These are phyloP conservation scores for Blepharisma undulans DNA, from an alignment of 169 alveolate genomes.

Conservation along the genomic window DNA sequence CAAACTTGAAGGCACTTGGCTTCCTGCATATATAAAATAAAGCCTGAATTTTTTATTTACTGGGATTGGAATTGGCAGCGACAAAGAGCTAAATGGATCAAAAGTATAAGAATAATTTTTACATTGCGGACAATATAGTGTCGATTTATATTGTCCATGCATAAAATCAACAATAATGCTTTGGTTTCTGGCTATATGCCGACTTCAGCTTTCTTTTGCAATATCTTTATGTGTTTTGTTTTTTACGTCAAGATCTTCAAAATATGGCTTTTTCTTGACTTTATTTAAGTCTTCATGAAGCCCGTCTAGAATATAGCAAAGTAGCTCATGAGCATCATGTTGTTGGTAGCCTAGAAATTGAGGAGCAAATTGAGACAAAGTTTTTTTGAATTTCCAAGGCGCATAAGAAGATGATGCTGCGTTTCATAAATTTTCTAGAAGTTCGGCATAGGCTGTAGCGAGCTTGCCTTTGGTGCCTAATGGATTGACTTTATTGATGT, in stretches of 20 bases:
- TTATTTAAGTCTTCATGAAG: constrained; percentile 85
- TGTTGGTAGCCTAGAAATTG: constrained; percentile 73
- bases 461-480: constrained; percentile 82
- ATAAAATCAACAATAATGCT: constrained; percentile 73
- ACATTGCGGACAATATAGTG: constrained; percentile 68
- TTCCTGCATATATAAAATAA: background rate
- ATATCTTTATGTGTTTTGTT: constrained; percentile 50
- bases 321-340: constrained; percentile 82
- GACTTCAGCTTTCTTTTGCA: constrained; percentile 66
- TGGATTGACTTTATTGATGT: constrained; percentile 67
- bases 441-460: constrained; percentile 72
- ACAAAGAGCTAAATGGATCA: constrained; percentile 67
- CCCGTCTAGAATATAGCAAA: constrained; percentile 72
- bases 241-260: constrained; percentile 61
- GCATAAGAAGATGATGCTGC: constrained; percentile 46
- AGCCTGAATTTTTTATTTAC: background rate
- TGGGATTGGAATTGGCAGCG: constrained; percentile 67
- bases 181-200: constrained; percentile 72
- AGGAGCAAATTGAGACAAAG: constrained; percentile 65
- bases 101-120: constrained; percentile 57
- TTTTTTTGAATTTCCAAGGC: constrained; percentile 72
- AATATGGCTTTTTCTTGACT: constrained; percentile 72
- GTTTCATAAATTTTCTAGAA: constrained; percentile 74
- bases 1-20: constrained; percentile 11
- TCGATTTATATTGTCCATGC: constrained; percentile 75